Percentiles rank a stretch among this genome's conserved stretches.
Conservation (phyloP, 1,139 yeast genomes). For the Taiozyma sp. region DNA sequence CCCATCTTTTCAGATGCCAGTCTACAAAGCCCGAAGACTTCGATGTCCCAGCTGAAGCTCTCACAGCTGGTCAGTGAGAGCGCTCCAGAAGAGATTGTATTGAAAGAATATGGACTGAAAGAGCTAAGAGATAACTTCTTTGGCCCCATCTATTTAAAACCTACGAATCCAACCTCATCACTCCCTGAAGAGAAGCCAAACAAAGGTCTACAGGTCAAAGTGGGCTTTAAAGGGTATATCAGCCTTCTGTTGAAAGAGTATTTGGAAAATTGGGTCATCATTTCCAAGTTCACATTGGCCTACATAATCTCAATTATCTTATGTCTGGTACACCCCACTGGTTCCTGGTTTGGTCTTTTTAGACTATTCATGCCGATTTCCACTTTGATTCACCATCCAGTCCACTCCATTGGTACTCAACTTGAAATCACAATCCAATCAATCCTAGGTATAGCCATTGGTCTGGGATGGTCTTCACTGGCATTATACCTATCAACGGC, state of each 20-base stretch:
- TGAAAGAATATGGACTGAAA: slow-evolving; percentile 30
- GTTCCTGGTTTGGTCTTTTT: slow-evolving; percentile 37
- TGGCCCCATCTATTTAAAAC: slow-evolving; percentile 39
- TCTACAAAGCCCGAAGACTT: slow-evolving; percentile 22
- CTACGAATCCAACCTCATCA: slow-evolving; percentile 12
- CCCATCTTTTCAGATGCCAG: neutral
- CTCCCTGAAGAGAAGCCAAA: neutral
- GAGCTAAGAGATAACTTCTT: slow-evolving; percentile 44
- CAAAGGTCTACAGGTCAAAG: neutral
- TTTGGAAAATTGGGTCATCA: slow-evolving; percentile 9
- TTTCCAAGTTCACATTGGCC: slow-evolving; percentile 36
- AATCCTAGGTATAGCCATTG: slow-evolving; percentile 41
- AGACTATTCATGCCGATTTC: slow-evolving; percentile 37
- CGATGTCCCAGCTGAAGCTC: slow-evolving; percentile 29
- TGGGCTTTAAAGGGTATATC: neutral
- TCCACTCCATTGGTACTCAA: slow-evolving; percentile 41
- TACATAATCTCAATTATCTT: slow-evolving; percentile 34
- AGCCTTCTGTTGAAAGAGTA: neutral
- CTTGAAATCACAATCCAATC: slow-evolving; percentile 39
- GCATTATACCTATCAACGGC: slow-evolving; percentile 37
- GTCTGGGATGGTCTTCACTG: slow-evolving; percentile 39
- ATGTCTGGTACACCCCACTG: slow-evolving; percentile 33
- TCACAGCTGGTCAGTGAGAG: slow-evolving; percentile 21
- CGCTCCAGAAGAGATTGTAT: slow-evolving; percentile 22
- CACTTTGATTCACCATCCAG: slow-evolving; percentile 40